Conservation (phyloP, 2,329 filamentous ascomycete species). For the Neoarthrinium moseri region DNA sequence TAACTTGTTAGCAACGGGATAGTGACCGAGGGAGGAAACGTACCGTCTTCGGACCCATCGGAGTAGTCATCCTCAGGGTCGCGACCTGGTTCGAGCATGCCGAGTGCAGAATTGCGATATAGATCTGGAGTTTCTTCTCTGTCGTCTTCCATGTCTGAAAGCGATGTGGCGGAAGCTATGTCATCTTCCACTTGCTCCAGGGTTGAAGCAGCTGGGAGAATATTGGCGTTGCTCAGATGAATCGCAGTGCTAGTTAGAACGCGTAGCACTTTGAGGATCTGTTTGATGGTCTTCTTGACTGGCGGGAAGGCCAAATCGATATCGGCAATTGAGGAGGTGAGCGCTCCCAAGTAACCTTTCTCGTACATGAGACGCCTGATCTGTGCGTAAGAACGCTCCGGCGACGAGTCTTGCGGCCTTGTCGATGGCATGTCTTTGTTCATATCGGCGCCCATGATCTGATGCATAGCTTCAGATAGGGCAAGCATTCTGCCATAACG, state of each 20-base stretch:
- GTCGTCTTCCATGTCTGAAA: conserved; percentile 83
- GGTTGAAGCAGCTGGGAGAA: conserved; percentile 65
- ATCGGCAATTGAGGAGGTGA: conserved; percentile 91
- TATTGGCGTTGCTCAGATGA: conserved; percentile 76
- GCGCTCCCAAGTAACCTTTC: conserved; percentile 86
- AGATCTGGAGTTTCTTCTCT: conserved; percentile 95
- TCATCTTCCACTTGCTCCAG: conserved; percentile 78
- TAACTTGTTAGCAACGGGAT: conserved; percentile 16
- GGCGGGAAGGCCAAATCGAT: conserved; percentile 93
- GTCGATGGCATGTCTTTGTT: conserved; percentile 55
- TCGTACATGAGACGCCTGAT: conserved; percentile 96
- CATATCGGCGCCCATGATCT: conserved; percentile 77
- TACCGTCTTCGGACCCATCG: conserved; percentile 67
- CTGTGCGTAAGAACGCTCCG: conserved; percentile 69
- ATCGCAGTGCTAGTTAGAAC: conserved; percentile 85
- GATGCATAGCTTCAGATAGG: conserved; percentile 87
- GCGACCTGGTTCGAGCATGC: conserved; percentile 84
- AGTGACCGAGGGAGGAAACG: conserved; percentile 11
- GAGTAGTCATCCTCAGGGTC: conserved; percentile 71
- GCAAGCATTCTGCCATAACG: conserved; percentile 87
- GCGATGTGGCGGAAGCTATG: conserved; percentile 80
- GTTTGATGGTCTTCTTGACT: conserved; percentile 92
- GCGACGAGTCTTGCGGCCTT: conserved; percentile 29
- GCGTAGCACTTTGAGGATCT: conserved; percentile 87
- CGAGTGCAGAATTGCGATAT: conserved; percentile 92